Evolutionary conservation across 352 stramenopile species (phyloP).

Genomic region (Pythium rhizo-oryzae): DNA sequence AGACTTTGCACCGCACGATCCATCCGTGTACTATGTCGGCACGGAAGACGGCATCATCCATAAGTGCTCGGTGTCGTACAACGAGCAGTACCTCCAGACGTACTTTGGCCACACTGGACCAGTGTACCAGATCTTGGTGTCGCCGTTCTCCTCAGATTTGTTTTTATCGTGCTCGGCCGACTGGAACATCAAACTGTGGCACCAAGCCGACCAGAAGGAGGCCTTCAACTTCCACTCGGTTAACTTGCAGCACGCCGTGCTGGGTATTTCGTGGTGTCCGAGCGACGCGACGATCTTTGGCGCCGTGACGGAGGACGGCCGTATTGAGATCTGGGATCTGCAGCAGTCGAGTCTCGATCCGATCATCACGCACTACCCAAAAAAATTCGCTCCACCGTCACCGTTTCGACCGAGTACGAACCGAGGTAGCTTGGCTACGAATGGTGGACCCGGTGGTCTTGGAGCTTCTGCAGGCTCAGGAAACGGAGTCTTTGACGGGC

Average conservation of each 20-base stretch:
- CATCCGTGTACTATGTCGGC: constrained; percentile 88
- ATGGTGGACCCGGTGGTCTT: neutral
- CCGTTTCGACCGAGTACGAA: constrained; percentile 18
- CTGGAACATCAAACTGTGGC: constrained; percentile 91
- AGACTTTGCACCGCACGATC: constrained; percentile 83
- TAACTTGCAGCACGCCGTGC: constrained; percentile 78
- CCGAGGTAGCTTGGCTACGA: constrained; percentile 15
- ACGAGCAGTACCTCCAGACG: constrained; percentile 93
- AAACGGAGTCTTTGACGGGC: constrained; percentile 9
- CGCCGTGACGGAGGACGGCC: constrained; percentile 86
- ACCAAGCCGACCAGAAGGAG: constrained; percentile 54
- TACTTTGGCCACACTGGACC: constrained; percentile 88
- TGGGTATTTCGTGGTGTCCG: constrained; percentile 89
- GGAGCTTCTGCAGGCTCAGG: neutral
- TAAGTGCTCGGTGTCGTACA: constrained; percentile 93
- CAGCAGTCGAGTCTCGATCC: constrained; percentile 82
- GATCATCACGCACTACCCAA: constrained; percentile 75
- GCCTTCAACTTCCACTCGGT: constrained; percentile 77
- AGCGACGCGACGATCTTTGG: constrained; percentile 84
- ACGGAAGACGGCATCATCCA: constrained; percentile 93
- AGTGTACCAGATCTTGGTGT: constrained; percentile 89
- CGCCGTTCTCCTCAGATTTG: constrained; percentile 80
- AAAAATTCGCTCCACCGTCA: constrained; percentile 41
- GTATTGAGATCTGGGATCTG: constrained; percentile 93
- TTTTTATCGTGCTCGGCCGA: constrained; percentile 91